Evolutionary conservation across 768 basidiomycete species (phyloP), one percentile per base, ranked within the genome.

Genomic region (Suillus variegatus): DNA sequence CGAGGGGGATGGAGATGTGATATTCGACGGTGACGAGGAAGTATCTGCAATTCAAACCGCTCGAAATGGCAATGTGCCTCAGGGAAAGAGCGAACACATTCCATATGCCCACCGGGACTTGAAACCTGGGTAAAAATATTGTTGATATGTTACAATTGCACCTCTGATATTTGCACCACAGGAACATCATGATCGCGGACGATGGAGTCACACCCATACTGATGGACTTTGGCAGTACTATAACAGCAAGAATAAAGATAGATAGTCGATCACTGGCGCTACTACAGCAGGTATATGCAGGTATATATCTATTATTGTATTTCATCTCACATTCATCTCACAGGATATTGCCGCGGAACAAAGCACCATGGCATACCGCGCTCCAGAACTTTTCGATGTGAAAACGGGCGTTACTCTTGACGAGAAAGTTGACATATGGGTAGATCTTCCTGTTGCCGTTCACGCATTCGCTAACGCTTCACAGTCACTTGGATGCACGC

Each of bases 341-440:
- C 65, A 93, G 86, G 97, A 99, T 75, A 88, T 97, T 68, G 97
- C 97, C 3, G 95, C 94, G 20, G 97, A 99, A 77, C 96, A 97
- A 76, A 97, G 95, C 69, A 95, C 95, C 14, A 99, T 99, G 97
- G 93, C 97, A 0, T 99, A 97, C 72, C 89, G 97, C 22, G 96
- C 97, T 2, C 97, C 97, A 0, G 97, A 99, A 73, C 82, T 99
- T 25, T 99, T 98, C 74, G 97, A 99, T 71, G 96, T 97, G 64
- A 97, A 97, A 75, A 98, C 95, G 6, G 94, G 93, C 28, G 80
- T 85, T 47, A 86, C 82, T 1, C 78, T 99, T 9, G 94, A 97
- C 70, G 97, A 98, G 79, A 96, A 95, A 73, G 95, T 97, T 13
- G 95, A 97, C 74, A 95, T 97, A 40, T 97, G 95, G 95, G 95